phyloP scores from a whole-genome alignment of 441 rosid genomes.

The Aquilaria agallochum region DNA sequence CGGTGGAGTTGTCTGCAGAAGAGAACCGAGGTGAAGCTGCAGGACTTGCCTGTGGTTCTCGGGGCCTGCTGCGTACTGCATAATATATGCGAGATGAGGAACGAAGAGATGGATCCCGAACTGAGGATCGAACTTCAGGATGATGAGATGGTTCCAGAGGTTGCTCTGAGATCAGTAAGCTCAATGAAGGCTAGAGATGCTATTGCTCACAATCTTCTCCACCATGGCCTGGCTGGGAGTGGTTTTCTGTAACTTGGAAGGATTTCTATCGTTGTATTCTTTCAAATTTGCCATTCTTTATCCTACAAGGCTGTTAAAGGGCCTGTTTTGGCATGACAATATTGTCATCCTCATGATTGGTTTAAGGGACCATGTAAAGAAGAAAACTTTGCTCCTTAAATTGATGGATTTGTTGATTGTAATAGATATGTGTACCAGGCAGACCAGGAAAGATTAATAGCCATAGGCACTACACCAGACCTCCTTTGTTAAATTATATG shows the following conservation, averaged over 20 bases:
- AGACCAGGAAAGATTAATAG: too few relatives aligned
- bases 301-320: not conserved
- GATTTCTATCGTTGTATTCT: conserved; percentile 3
- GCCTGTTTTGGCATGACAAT: too few relatives aligned
- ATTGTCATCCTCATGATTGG: too few relatives aligned
- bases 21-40: conserved; percentile 65
- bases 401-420: too few relatives aligned
- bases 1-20: conserved; percentile 71
- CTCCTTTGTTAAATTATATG: too few relatives aligned
- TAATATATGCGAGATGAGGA: conserved; percentile 61
- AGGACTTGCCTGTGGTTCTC: conserved; percentile 64
- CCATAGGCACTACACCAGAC: too few relatives aligned
- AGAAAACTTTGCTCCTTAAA: too few relatives aligned
- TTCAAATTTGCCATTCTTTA: conserved; percentile 24
- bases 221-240: conserved; percentile 81
- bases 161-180: conserved; percentile 45
- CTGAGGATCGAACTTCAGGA: conserved; percentile 47
- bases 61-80: conserved; percentile 76
- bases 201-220: conserved; percentile 66
- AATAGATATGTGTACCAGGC: too few relatives aligned
- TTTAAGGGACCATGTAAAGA: too few relatives aligned
- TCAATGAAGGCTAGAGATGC: conserved; percentile 65
- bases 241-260: conserved; percentile 38
- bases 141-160: conserved; percentile 65
- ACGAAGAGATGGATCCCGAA: conserved; percentile 41